Base-by-base conservation (phyloP, 1,139 yeast genomes). In the Geotrichum bryndzae region DNA sequence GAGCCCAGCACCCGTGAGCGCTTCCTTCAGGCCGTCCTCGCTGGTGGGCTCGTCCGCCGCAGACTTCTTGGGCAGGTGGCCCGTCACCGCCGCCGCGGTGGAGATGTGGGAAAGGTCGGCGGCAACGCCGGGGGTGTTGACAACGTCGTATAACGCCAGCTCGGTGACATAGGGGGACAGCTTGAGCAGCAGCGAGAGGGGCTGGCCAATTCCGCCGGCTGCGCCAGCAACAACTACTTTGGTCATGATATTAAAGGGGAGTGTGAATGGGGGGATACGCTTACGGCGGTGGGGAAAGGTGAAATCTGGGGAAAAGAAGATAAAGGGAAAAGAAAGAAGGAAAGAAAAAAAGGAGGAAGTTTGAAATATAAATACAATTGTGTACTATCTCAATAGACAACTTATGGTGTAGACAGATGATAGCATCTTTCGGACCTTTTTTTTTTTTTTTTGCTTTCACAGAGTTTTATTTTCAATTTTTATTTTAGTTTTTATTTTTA, bases 1-100 rank as follows among this genome's bases (percentile, higher is more conserved):
- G 66, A 91, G 82, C 71, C 88, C 88, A 33, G 96, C 80, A 58
- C 85, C 88, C 59, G 81, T 76, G 68, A 92, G 80, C 33, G 96
- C 95, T 52, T 70, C 71, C 58, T 74, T 71, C 52, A 85, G 74
- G 10, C 86, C 87, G 74, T 94, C 85, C 73, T 86, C 84, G 63
- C 92, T 82, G 67, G 91, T 85, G 53, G 98, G 98, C 70, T 89
- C 84, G 73, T 98, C 90, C 68, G 96, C 97, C 70, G 88, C 85
- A 52, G 96, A 92, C 76, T 87, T 83, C 22, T 55, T 41, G 38
- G 63, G 61, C 68, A 87, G 80, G 79, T 82, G 87, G 63, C 90
- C 87, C 67, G 82, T 77, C 66, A 90, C 89, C 54, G 80, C 77
- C 64, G 92, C 84, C 72, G 86, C 84, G 68, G 97, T 88, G 76